Conservation (phyloP, 768 basidiomycete genomes). For the Russula olivacea region DNA sequence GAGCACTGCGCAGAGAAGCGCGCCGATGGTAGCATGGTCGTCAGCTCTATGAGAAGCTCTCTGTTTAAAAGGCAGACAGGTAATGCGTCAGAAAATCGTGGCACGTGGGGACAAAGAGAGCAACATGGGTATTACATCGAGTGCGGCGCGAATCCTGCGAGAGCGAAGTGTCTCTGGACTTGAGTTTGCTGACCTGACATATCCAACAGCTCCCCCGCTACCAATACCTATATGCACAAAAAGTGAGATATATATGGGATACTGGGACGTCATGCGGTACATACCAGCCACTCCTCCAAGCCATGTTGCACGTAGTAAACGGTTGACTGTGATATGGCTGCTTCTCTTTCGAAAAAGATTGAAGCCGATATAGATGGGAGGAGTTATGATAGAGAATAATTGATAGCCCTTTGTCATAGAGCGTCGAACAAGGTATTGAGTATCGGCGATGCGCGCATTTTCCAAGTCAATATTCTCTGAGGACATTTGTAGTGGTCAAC, state of each 20-base stretch:
- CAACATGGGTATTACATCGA: slow-evolving; percentile 53
- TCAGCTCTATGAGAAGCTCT: slow-evolving; percentile 53
- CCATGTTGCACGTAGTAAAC: slow-evolving; percentile 67
- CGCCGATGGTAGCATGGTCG: slow-evolving; percentile 73
- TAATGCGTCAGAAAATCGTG: slow-evolving; percentile 2
- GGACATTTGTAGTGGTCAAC: background rate
- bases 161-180: slow-evolving; percentile 44
- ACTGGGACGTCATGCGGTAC: slow-evolving; percentile 15
- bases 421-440: slow-evolving; percentile 60
- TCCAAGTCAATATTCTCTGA: background rate
- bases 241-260: background rate
- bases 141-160: slow-evolving; percentile 46
- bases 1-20: slow-evolving; percentile 54
- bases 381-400: slow-evolving; percentile 53
- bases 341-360: slow-evolving; percentile 51
- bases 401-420: slow-evolving; percentile 66
- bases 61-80: slow-evolving; percentile 32
- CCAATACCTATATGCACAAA: slow-evolving; percentile 38
- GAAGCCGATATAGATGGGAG: slow-evolving; percentile 54
- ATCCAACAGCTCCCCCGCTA: slow-evolving; percentile 52
- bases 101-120: slow-evolving; percentile 13
- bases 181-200: slow-evolving; percentile 52
- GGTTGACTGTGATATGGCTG: slow-evolving; percentile 51
- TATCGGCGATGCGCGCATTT: slow-evolving; percentile 46
- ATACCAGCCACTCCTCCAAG: slow-evolving; percentile 56